A percentile compares a stretch with the other conserved stretches of the same genome.
phyloP scores from a whole-genome alignment of 108 stramenopile species.

The Nitzschia inconspicua region DNA sequence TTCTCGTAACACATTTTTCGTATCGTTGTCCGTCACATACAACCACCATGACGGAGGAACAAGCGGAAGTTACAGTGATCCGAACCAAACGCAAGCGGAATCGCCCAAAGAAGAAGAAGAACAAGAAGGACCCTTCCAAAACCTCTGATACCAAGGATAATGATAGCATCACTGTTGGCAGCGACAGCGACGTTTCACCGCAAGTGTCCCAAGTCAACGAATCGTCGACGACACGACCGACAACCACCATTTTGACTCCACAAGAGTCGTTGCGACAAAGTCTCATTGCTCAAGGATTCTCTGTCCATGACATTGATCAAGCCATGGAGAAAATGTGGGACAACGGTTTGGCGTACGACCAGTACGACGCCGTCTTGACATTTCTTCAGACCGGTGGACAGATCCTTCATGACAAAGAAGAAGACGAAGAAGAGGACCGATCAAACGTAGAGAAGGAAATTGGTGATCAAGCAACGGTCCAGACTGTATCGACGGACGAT shows the following conservation, averaged over 20 bases:
- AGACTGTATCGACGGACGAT: not conserved
- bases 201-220: no score
- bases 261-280: constrained; percentile 15
- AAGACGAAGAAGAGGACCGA: not conserved
- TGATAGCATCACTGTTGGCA: no score
- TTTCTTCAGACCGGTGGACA: constrained; percentile 22
- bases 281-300: constrained; percentile 19
- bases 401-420: constrained; percentile 14
- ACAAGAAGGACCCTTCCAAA: no score
- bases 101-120: no score
- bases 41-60: no score
- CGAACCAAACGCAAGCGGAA: no score
- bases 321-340: constrained; percentile 55
- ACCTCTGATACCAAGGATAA: no score
- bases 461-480: not conserved
- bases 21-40: no score
- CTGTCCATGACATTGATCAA: constrained; percentile 15
- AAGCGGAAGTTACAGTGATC: no score
- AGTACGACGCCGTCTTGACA: constrained; percentile 24
- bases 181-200: no score
- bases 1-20: no score
- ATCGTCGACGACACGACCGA: not conserved
- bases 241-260: constrained; percentile 16
- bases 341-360: constrained; percentile 28
- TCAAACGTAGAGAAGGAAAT: not conserved